A percentile compares a stretch with the other conserved stretches of the same genome.
These are phyloP conservation scores for Umbilicus rupestris DNA, from an alignment of 164 flowering plant genomes.

Conservation along the genomic window DNA sequence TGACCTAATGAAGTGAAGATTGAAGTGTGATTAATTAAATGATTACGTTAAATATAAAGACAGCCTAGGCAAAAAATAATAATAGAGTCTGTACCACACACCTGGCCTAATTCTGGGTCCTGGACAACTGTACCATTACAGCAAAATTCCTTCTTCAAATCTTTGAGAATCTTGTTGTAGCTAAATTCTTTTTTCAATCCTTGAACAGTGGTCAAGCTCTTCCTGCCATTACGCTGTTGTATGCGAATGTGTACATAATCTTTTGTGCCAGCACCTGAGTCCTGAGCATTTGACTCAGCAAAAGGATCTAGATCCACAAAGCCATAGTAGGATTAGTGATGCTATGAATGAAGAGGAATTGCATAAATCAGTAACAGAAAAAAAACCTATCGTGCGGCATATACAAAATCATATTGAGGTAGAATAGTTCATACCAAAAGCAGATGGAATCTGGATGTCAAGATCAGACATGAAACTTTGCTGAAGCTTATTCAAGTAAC, in stretches of 20 bases:
- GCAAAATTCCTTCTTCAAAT: slow-evolving; percentile 74
- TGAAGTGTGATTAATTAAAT: background rate
- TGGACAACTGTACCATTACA: slow-evolving; percentile 82
- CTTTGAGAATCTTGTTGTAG: slow-evolving; percentile 71
- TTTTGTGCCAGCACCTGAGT: slow-evolving; percentile 64
- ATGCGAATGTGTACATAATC: slow-evolving; percentile 67
- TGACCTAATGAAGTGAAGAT: slow-evolving; percentile 25
- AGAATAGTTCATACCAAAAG: slow-evolving; percentile 15
- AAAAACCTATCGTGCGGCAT: background rate
- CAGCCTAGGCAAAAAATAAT: background rate
- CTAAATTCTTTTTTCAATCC: slow-evolving; percentile 71
- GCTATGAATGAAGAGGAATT: background rate
- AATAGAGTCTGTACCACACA: background rate
- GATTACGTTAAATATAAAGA: background rate
- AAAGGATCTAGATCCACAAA: slow-evolving; percentile 39
- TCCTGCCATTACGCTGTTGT: slow-evolving; percentile 72
- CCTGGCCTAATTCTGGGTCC: slow-evolving; percentile 73
- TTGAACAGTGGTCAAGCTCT: slow-evolving; percentile 74
- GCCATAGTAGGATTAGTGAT: background rate
- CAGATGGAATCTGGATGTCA: slow-evolving; percentile 25
- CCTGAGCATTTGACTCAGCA: slow-evolving; percentile 78
- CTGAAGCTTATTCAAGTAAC: slow-evolving; percentile 12
- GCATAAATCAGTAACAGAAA: background rate
- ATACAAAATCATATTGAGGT: too few species aligned
- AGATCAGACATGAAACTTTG: slow-evolving; percentile 64